Evolutionary conservation across 2,329 filamentous ascomycete genomes (phyloP), one percentile per base, ranked within the genome.

Genomic region (Nemania diffusa): DNA sequence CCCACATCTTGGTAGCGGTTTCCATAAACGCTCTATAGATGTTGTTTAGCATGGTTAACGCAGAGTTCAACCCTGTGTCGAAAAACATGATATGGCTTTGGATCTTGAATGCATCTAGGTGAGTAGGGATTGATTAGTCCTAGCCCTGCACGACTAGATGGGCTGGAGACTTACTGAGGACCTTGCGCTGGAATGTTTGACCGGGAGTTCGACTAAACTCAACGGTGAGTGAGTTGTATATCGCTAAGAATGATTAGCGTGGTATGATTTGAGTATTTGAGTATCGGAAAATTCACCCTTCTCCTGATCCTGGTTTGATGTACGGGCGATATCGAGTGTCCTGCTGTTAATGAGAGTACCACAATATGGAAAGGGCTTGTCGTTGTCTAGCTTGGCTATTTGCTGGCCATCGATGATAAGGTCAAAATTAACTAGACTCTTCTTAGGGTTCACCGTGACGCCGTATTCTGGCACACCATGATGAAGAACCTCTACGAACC

Each of bases 371-470:
- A 99, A 98, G n/a, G 71, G 72, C 2, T 73, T 64, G 4, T 74
- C 77, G 0, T 72, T 73, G 1, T 78, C 73, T 44, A 88, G 74
- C 44, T 84, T 83, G 3, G 83, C 81, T 44, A 92, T 84, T 32
- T 81, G 78, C 7, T 77, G 75, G 0, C 85, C 88, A 32, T 85
- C 79, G 46, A 94, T 80, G 0, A 76, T 76, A 55, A 91, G 82
- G 22, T 91, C 87, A 76, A 98, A 98, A 78, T 97, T 99, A 62
- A 91, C 88, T 62, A 97, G 82, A 42, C 90, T 96, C 81, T 99
- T 99, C 55, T 85, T 82, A 0, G 87, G 83, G 76, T 91, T 95
- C 61, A 97, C 90, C 4, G 83, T 79, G 3, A 97, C 90, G 3
- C 96, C 96, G 75, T 97, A 98, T 37, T 90, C 86, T 0, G 91